Evolutionary conservation across 1,284 basidiomycete genomes (phyloP).

Genomic region (Ustilago lituana): DNA sequence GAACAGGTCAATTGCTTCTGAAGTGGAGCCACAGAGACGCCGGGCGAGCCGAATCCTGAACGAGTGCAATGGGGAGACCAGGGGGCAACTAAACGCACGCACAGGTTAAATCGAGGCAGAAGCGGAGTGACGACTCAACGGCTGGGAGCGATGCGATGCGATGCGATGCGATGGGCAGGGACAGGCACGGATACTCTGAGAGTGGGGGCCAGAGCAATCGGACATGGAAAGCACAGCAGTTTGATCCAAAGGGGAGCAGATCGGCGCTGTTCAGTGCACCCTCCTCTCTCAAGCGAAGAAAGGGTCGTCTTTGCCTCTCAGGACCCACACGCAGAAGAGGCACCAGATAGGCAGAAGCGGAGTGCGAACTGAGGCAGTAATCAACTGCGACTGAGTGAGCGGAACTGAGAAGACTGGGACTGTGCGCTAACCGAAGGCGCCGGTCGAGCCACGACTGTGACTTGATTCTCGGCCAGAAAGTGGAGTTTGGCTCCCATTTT

Average conservation of each 20-base stretch:
- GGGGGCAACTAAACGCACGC: not conserved
- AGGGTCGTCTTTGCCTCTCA: no score
- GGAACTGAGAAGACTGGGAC: not conserved
- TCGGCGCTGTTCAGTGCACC: conserved; percentile 21
- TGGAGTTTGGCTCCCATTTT: no score
- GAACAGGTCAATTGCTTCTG: not conserved
- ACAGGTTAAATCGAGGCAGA: not conserved
- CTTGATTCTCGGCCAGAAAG: no score
- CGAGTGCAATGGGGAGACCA: not conserved
- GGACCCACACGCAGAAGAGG: no score
- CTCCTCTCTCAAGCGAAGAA: conserved; percentile 4
- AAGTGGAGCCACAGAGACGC: no score
- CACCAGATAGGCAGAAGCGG: no score
- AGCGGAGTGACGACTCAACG: conserved; percentile 1
- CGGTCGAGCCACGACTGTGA: conserved; percentile 11
- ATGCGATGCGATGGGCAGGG: conserved; percentile 3
- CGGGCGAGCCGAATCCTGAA: no score
- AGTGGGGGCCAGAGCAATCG: conserved; percentile 5
- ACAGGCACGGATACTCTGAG: not conserved
- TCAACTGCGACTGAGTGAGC: no score
- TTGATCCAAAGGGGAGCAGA: conserved; percentile 6
- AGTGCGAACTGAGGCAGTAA: conserved; percentile 1
- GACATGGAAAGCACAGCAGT: no score
- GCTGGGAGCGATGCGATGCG: not conserved
- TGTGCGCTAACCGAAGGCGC: not conserved